These are phyloP conservation scores for Antarctomyces pellizariae DNA, from an alignment of 495 filamentous ascomycete species.

Conservation along the genomic window DNA sequence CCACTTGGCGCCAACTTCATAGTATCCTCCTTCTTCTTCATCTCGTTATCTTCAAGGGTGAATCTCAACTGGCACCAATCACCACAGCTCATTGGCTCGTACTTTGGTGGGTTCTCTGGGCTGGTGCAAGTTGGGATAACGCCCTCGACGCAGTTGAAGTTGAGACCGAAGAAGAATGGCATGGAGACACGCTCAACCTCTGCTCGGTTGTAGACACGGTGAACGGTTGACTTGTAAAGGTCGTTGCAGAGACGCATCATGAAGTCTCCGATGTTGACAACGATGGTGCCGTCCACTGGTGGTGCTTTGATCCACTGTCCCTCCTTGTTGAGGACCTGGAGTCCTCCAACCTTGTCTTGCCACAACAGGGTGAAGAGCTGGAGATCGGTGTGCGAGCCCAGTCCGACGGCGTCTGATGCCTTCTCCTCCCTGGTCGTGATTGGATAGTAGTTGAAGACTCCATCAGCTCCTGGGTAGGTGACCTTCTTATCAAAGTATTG, in stretches of 20 bases:
- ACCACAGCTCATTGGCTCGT: conserved; percentile 32
- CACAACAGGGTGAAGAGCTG: conserved; percentile 33
- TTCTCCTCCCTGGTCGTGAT: conserved; percentile 15
- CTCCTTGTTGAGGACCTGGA: conserved; percentile 27
- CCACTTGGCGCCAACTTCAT: conserved; percentile 15
- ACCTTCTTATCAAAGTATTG: conserved; percentile 26
- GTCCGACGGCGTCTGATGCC: conserved; percentile 16
- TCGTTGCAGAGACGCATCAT: conserved; percentile 39
- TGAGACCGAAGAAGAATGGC: conserved; percentile 32
- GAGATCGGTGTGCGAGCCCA: conserved; percentile 34
- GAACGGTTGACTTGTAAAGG: conserved; percentile 32
- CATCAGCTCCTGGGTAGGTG: conserved; percentile 26
- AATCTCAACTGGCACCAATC: conserved; percentile 22
- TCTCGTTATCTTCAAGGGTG: conserved; percentile 14
- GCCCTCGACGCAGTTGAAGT: conserved; percentile 21
- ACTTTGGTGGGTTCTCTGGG: conserved; percentile 26
- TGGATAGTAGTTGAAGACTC: conserved; percentile 27
- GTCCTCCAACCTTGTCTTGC: conserved; percentile 27
- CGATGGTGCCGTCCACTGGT: conserved; percentile 32
- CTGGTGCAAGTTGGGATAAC: conserved; percentile 29
- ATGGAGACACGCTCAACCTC: conserved; percentile 20
- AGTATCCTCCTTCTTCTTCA: conserved; percentile 12
- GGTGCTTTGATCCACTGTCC: conserved; percentile 29
- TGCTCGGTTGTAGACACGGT: conserved; percentile 8
- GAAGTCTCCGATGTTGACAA: conserved; percentile 45